Base-by-base conservation (phyloP, 768 basidiomycete genomes). In the Phlebiopsis flavidoalba region DNA sequence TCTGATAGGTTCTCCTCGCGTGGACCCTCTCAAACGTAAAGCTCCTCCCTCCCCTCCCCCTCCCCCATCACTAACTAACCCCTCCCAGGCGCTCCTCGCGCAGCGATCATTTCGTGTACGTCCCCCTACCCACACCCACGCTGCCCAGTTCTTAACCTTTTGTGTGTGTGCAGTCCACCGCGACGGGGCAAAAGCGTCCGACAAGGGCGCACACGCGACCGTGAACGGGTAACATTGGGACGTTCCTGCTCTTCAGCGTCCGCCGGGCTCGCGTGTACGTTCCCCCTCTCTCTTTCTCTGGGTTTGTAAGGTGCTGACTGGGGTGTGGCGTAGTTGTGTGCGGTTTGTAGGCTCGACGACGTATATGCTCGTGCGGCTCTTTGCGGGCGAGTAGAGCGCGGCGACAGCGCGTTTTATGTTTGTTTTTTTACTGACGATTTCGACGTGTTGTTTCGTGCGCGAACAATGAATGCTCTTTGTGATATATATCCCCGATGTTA, bases 211-310 rank as follows among this genome's bases (percentile, higher is more conserved):
- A 1, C 76, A 76, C 26, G 72, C 71, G 0, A 79, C 85, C 31
- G 90, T 94, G 3, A 86, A 84, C 58, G 92, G 91, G 1, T 96
- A 96, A n/a, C 70, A 90, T 96, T n/a, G n/a, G n/a, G 88, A 83
- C 87, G 15, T 93, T 95, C 71, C 77, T 97, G 61, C 73, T 98
- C 58, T 95, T 87, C 74, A 92, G 91, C 0, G 93, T 96, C n/a
- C 49, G 91, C 89, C 5, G 86, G 91, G 12, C 83, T 97, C 45
- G 93, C 94, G 12, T 79, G 94, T 96, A 68, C 74, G 93, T 82
- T n/a, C 33, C 47, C 24, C 5, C 52, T 19, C 48, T 66, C 15
- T 19, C 26, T 45, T 49, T 22, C 37, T 59, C 57, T 51, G 45
- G 35, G 60, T 46, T 40, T 53, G 12, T 10, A 3, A 8, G 3